These are phyloP conservation scores for Fusarium agapanthi DNA, from an alignment of 2,329 filamentous ascomycete genomes.

Conservation along the genomic window DNA sequence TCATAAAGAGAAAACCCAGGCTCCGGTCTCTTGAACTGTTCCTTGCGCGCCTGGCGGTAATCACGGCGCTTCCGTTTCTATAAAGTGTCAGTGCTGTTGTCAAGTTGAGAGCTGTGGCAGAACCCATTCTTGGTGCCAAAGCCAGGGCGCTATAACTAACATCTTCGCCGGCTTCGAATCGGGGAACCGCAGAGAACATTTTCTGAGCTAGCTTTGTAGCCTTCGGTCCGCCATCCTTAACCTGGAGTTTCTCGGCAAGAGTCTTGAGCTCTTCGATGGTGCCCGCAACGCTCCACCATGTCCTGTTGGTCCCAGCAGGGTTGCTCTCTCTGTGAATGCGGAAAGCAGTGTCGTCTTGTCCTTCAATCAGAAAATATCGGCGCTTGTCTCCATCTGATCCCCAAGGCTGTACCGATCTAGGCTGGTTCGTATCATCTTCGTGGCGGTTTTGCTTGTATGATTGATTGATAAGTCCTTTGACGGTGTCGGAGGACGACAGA, in stretches of 20 bases:
- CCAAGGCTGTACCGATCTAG: constrained; percentile 90
- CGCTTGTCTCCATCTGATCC: constrained; percentile 89
- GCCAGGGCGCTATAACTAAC: constrained; percentile 55
- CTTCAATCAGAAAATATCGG: constrained; percentile 93
- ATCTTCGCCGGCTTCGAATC: constrained; percentile 93
- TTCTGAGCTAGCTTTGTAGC: constrained; percentile 80
- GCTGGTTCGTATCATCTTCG: constrained; percentile 82
- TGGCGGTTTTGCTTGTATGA: constrained; percentile 89
- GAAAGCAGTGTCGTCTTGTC: constrained; percentile 92
- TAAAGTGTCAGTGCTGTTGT: constrained; percentile 24
- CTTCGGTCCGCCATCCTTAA: constrained; percentile 80
- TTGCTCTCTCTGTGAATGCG: constrained; percentile 95
- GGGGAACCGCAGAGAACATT: constrained; percentile 81
- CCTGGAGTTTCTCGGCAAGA: constrained; percentile 79
- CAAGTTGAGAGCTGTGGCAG: not conserved
- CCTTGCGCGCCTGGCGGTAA: constrained; percentile 85
- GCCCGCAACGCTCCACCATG: constrained; percentile 94
- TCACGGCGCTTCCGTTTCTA: constrained; percentile 93
- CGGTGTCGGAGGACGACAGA: constrained; percentile 83
- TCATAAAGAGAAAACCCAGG: constrained; percentile 94
- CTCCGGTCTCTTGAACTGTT: constrained; percentile 87
- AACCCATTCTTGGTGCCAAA: not conserved
- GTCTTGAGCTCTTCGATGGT: constrained; percentile 84
- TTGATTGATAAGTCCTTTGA: constrained; percentile 84
- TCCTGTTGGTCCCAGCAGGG: constrained; percentile 75